Percentiles rank a stretch among this genome's conserved stretches.
Evolutionary conservation across 768 basidiomycete genomes (phyloP).

Genomic region (Boletus subcaerulescens): DNA sequence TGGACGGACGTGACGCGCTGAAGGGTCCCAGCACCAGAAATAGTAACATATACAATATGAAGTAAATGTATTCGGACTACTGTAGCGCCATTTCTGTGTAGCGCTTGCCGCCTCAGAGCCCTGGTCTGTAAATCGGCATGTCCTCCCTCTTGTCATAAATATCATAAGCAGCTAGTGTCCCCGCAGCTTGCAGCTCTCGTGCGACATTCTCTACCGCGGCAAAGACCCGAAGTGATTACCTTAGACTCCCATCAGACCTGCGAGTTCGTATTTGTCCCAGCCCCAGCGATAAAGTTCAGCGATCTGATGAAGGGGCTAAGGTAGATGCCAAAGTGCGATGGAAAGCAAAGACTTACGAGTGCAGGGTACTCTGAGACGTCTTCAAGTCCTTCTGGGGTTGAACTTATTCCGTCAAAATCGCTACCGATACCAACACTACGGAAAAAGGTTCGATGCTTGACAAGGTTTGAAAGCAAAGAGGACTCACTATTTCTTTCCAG

Average conservation of each 20-base stretch:
- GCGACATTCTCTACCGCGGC: slow-evolving; percentile 73
- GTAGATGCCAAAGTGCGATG: neutral
- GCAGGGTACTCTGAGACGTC: slow-evolving; percentile 88
- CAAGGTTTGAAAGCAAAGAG: neutral
- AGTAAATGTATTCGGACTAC: neutral
- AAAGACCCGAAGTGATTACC: slow-evolving; percentile 79
- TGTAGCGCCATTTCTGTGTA: too few relatives aligned
- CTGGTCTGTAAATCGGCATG: slow-evolving; percentile 35
- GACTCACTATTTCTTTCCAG: slow-evolving; percentile 69
- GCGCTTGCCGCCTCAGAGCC: slow-evolving; percentile 1
- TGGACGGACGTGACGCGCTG: too few relatives aligned
- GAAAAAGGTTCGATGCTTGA: neutral
- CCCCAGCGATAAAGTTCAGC: slow-evolving; percentile 84
- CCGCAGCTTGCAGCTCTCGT: slow-evolving; percentile 51
- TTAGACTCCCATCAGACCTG: slow-evolving; percentile 77
- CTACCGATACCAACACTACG: slow-evolving; percentile 36
- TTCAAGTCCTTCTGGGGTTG: slow-evolving; percentile 72
- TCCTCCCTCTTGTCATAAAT: slow-evolving; percentile 78
- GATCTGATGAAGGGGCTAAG: slow-evolving; percentile 45
- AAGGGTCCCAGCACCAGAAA: neutral
- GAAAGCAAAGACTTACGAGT: slow-evolving; percentile 47
- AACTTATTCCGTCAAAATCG: slow-evolving; percentile 76
- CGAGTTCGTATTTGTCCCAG: slow-evolving; percentile 80
- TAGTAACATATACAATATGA: neutral
- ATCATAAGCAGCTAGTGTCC: slow-evolving; percentile 57